Evolutionary conservation across 2,329 filamentous ascomycete genomes (phyloP), one percentile per base, ranked within the genome.

Genomic region (Chaetothyriales sp.): DNA sequence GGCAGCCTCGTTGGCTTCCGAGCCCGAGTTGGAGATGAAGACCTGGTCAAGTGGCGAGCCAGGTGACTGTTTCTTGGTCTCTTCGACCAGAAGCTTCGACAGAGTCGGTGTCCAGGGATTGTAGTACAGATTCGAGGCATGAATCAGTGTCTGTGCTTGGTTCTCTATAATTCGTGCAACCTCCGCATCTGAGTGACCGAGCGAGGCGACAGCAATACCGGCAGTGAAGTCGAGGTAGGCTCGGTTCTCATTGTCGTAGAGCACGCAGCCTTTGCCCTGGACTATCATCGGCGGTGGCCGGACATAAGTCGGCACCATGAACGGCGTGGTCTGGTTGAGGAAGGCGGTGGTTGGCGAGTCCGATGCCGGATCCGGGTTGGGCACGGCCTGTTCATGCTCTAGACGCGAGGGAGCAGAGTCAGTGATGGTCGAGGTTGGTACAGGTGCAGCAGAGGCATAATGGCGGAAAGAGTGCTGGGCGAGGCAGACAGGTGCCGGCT

Each of bases 1-100:
- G 37, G 90, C 92, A 1, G 90, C 92, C 72, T 98, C 92, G 68
- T 98, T 98, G 65, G 92, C 92, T 71, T 98, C 92, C 54, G 86
- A 87, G 54, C 92, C 92, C 3, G 89, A 95, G 72, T 98, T 98
- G 74, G 88, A 95, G 59, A 98, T 78, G 65, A 98, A 98, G 2
- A 87, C 88, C 52, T 86, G 80, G 18, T 78, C 74, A 20, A 62
- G 54, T 4, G 58, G 58, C 2, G 45, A 46, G 15, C 58, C 58
- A 18, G 59, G 60, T 18, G 85, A 88, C 63, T 84, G 80, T 62
- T 83, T 80, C 50, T 78, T 69, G 0, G 92, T 98, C 68, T 84
- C 83, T 62, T 90, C 78, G 33, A 98, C 80, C 20, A 98, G 77
- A 20, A 89, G 74, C 67, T 92, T 83, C 56, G 88, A 95, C 49